Evolutionary conservation across 257 asterid species (phyloP).

Genomic region (Perilla frutescens): DNA sequence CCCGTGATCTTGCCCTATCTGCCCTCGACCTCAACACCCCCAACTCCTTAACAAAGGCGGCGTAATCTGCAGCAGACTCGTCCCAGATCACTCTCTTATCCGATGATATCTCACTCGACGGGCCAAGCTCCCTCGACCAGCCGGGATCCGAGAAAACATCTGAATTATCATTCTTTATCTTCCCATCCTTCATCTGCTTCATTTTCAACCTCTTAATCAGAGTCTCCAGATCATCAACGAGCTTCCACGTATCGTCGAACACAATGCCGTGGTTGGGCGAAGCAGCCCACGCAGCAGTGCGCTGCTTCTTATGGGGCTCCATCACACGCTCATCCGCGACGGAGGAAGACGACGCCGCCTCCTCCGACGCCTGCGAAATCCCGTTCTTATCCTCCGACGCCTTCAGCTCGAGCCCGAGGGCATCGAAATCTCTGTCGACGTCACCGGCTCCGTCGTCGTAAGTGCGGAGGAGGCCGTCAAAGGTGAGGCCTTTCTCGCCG

Average conservation of each 20-base stretch:
- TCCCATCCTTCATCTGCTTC: slow-evolving; percentile 79
- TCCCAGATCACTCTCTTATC: slow-evolving; percentile 89
- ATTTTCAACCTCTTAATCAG: slow-evolving; percentile 68
- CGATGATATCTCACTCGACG: slow-evolving; percentile 59
- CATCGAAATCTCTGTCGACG: slow-evolving; percentile 95
- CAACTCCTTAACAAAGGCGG: slow-evolving; percentile 77
- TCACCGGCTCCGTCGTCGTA: slow-evolving; percentile 99
- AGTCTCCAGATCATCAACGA: slow-evolving; percentile 83
- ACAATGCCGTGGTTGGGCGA: slow-evolving; percentile 95
- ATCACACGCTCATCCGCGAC: slow-evolving; percentile 73
- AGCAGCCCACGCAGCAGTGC: slow-evolving; percentile 98
- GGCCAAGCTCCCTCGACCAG: slow-evolving; percentile 97
- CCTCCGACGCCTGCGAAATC: slow-evolving; percentile 56
- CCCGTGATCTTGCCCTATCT: slow-evolving; percentile 84
- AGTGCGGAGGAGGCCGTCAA: slow-evolving; percentile 89
- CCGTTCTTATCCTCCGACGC: slow-evolving; percentile 54
- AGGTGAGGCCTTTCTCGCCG: slow-evolving; percentile 81
- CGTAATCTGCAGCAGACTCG: slow-evolving; percentile 73
- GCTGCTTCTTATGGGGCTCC: slow-evolving; percentile 92
- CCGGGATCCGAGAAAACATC: slow-evolving; percentile 89
- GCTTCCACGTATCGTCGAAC: slow-evolving; percentile 94
- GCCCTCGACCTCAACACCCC: slow-evolving; percentile 92
- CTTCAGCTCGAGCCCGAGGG: slow-evolving; percentile 88
- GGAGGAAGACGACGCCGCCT: slow-evolving; percentile 76
- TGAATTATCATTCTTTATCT: slow-evolving; percentile 76